Percentiles rank a stretch among this genome's conserved stretches.
Evolutionary conservation across 2,329 filamentous ascomycete genomes (phyloP).

Genomic region (Arthrobotrys entomopaga): DNA sequence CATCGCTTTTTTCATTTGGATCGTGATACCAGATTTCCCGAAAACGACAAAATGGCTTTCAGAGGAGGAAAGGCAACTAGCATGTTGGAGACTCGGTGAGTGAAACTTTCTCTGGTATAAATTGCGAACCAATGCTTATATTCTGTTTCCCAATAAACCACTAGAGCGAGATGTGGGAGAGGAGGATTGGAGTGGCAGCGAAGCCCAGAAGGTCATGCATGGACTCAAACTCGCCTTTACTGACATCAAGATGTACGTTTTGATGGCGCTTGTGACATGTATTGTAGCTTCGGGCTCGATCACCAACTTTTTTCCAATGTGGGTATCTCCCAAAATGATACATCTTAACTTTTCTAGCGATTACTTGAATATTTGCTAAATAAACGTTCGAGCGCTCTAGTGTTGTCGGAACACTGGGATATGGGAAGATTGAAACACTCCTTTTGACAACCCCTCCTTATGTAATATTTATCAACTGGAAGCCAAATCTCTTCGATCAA

Average conservation of each 20-base stretch:
- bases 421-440: conserved; percentile 70
- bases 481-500: background rate
- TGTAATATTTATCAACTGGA: conserved; percentile 63
- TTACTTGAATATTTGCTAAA: background rate
- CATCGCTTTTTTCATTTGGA: conserved; percentile 69
- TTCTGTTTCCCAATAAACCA: too few relatives aligned
- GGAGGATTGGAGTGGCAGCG: conserved; percentile 70
- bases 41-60: conserved; percentile 70
- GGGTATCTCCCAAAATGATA: conserved; percentile 1
- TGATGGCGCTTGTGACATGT: conserved; percentile 70
- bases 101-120: background rate
- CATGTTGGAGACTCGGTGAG: conserved; percentile 67
- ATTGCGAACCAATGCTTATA: conserved; percentile 1
- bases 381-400: conserved; percentile 61
- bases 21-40: conserved; percentile 75
- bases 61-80: conserved; percentile 69
- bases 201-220: conserved; percentile 68
- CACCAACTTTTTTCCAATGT: conserved; percentile 73
- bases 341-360: background rate
- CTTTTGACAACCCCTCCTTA: conserved; percentile 75
- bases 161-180: conserved; percentile 68
- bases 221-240: conserved; percentile 69
- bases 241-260: conserved; percentile 71
- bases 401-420: conserved; percentile 75
- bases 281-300: conserved; percentile 70